phyloP scores from a whole-genome alignment of 1,139 yeast species.

The Yamadazyma diospyri region DNA sequence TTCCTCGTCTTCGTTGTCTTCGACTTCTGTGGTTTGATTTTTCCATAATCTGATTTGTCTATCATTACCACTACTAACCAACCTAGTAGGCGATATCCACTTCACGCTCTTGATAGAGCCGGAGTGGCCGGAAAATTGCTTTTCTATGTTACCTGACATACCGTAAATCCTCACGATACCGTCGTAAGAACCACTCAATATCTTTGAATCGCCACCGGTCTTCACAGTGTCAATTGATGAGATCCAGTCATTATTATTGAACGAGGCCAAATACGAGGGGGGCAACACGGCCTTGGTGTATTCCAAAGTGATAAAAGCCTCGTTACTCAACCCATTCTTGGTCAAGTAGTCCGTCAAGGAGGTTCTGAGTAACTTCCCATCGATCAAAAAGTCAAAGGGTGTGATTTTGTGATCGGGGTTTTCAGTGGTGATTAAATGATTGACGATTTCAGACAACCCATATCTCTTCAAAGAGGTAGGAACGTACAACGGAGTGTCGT shows the following conservation, averaged over 20 bases:
- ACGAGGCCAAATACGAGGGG: slow-evolving; percentile 85
- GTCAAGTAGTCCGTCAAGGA: slow-evolving; percentile 78
- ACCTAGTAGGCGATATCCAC: slow-evolving; percentile 71
- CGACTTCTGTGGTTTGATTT: slow-evolving; percentile 39
- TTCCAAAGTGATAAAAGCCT: slow-evolving; percentile 75
- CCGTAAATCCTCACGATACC: slow-evolving; percentile 92
- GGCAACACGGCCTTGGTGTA: slow-evolving; percentile 92
- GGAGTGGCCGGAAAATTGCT: slow-evolving; percentile 82
- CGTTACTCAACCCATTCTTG: slow-evolving; percentile 75
- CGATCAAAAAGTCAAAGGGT: slow-evolving; percentile 90
- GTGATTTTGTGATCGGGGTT: slow-evolving; percentile 53
- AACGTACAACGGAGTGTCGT: slow-evolving; percentile 83
- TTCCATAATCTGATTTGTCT: slow-evolving; percentile 89
- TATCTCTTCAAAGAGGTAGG: slow-evolving; percentile 84
- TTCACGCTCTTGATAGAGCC: slow-evolving; percentile 80
- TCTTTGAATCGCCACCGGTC: slow-evolving; percentile 40
- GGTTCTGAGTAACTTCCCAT: slow-evolving; percentile 74
- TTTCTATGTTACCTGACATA: slow-evolving; percentile 75
- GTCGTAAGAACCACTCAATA: slow-evolving; percentile 88
- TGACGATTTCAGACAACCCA: slow-evolving; percentile 92
- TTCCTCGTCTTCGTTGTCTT: slow-evolving; percentile 23
- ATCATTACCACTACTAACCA: slow-evolving; percentile 87
- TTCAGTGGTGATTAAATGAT: slow-evolving; percentile 61
- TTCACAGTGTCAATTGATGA: slow-evolving; percentile 63
- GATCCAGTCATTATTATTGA: slow-evolving; percentile 94